These are phyloP conservation scores for Solanum infundibuliforme DNA, from an alignment of 257 asterid species.

Conservation along the genomic window DNA sequence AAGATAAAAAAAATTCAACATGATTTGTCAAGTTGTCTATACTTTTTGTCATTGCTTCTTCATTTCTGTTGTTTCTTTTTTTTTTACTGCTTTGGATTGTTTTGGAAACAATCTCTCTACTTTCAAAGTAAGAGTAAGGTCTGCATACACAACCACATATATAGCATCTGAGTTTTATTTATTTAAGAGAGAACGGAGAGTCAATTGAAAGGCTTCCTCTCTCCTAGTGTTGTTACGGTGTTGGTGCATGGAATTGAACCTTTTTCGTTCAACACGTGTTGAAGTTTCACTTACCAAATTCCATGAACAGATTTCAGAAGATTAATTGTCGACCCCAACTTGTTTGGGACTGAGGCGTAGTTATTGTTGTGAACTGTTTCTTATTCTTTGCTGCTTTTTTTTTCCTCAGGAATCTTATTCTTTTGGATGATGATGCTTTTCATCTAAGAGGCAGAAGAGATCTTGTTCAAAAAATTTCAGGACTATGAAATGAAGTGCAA, in stretches of 20 bases:
- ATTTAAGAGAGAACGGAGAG: not conserved
- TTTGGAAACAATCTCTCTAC: not conserved
- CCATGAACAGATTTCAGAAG: not conserved
- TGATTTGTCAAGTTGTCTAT: not conserved
- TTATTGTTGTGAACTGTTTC: not conserved
- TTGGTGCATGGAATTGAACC: not conserved
- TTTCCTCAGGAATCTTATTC: no score
- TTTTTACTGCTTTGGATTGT: no score
- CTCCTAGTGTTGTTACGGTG: not conserved
- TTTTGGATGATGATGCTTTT: no score
- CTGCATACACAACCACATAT: accelerated
- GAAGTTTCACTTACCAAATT: no score
- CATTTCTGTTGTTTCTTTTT: no score
- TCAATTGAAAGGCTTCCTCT: no score
- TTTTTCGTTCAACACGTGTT: no score
- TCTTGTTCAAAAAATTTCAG: no score
- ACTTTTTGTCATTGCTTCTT: no score
- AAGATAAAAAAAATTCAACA: not conserved
- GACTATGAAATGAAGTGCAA: no score
- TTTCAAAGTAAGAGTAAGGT: no score
- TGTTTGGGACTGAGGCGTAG: not conserved
- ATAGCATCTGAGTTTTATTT: not conserved
- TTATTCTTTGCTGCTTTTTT: not conserved
- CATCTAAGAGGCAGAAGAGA: no score
- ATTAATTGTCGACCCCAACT: not conserved